Evolutionary conservation across 106 monocot species (phyloP), one percentile per base, ranked within the genome.

Genomic region (Gastrodia elata): DNA sequence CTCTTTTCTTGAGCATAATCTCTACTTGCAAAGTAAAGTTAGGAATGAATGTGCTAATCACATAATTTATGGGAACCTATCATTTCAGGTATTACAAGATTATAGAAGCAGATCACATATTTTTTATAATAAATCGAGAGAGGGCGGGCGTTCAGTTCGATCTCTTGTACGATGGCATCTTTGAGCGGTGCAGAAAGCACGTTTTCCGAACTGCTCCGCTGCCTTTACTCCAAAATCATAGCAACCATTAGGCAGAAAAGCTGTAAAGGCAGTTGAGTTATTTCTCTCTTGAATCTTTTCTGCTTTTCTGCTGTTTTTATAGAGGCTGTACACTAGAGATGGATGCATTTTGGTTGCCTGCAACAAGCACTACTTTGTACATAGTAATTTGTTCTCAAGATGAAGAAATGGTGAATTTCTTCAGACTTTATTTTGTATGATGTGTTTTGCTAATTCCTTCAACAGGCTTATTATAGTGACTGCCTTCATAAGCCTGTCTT

Each of bases 71-170:
- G 13, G 27, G 57, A 58, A 33, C n/a, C 36, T 48, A 22, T 38
- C 65, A 39, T 64, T 80, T 39, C 82, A 94, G 93, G 93, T 94
- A 94, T 67, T 90, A 94, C 82, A 90, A 94, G 82, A 88, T 94
- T 40, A 42, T 94, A 32, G 93, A 94, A 85, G 93, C 87, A 9
- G 93, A 94, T 81, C 93, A 94, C 80, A 87, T 94, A 16, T 68
- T 82, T 71, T 94, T 90, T 42, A 71, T 94, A 39, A 38, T 94
- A 30, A 94, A 94, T 68, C 83, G 93, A 22, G 93, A 94, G 73
- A 83, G 93, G 82, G 93, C 93, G 25, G 93, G 93, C 73, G 84
- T 90, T n/a, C 85, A 90, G 67, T 94, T 94, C 37, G 93, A 94
- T 76, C 77, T 94, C 34, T 35, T 94, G 74, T 94, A 94, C 38